Evolutionary conservation across 2,329 filamentous ascomycete species (phyloP).

Genomic region (Diplodia seriata): DNA sequence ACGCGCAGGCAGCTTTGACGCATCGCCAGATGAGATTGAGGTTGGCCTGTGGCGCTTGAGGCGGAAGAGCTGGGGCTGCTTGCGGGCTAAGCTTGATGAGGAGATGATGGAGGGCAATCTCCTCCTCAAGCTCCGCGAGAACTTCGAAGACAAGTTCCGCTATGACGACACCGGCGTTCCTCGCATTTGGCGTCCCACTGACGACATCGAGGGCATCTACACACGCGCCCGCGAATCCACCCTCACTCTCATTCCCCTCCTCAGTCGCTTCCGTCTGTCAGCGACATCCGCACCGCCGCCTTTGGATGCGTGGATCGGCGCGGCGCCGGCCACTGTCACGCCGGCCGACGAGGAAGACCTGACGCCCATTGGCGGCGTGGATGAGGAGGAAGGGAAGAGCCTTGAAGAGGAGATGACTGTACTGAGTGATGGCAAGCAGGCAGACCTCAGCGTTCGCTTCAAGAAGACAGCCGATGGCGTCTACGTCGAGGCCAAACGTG

Average conservation of each 20-base stretch:
- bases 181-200: conserved; percentile 92
- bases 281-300: conserved; percentile 78
- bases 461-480: conserved; percentile 98
- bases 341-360: conserved; percentile 90
- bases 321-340: conserved; percentile 75
- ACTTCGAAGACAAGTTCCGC: conserved; percentile 99
- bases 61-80: conserved; percentile 91
- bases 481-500: conserved; percentile 96
- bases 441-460: conserved; percentile 91
- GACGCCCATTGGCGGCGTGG: conserved; percentile 86
- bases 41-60: conserved; percentile 91
- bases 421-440: conserved; percentile 86
- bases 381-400: conserved; percentile 93
- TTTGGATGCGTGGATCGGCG: conserved; percentile 83
- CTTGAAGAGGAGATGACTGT: conserved; percentile 96
- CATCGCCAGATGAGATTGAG: conserved; percentile 87
- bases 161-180: conserved; percentile 96
- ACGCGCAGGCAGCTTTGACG: conserved; percentile 91
- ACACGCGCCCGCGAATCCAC: conserved; percentile 92
- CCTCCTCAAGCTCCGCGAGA: conserved; percentile 91
- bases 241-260: conserved; percentile 84
- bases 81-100: conserved; percentile 90
- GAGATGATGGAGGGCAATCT: conserved; percentile 99
- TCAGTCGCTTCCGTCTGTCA: conserved; percentile 81
- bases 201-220: conserved; percentile 96